Base-by-base conservation (phyloP, 75 land plant species). In the Cryptomeria japonica region DNA sequence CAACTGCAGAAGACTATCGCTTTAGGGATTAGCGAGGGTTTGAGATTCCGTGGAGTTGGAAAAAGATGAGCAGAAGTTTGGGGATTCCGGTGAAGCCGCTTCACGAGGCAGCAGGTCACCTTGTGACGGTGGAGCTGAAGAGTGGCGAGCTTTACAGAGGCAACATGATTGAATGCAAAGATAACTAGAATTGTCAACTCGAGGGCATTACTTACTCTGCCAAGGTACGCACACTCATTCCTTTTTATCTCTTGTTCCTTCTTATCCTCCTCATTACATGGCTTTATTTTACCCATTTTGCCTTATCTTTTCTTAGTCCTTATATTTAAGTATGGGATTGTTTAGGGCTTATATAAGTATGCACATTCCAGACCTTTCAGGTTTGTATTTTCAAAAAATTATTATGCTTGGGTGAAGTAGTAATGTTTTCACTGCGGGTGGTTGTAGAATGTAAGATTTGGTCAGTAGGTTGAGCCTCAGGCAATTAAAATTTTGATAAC, bases 101-200 rank as follows among this genome's bases (percentile, higher is more conserved):
- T 15, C 99, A 97, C 90, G 99, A 97, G 86, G 99, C 99, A 22
- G 91, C 97, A 73, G 99, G 99, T 0, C 99, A 97, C 85, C 88
- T 95, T 31, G 99, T 97, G 51, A 94, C 95, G 34, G 97, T 97
- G 80, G 98, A 97, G 90, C 92, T 97, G 38, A 97, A 97, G 89
- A 97, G 96, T 91, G 99, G 99, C 13, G 99, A 97, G 97, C 92
- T 94, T 28, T 97, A 97, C 91, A 88, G 99, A 80, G 99, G 99
- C 87, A 88, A 82, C 88, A 93, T 97, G 92, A 90, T 97, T 87
- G 99, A 97, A 86, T 97, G 99, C 91, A 97, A 97, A 83, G 99
- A 97, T 83, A 97, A 97, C 93, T 97, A 97, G 99, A 97, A 96
- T 86, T 96, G 97, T 73, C 99, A 97, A 93, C 97, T 97, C 87